Evolutionary conservation across 2,329 filamentous ascomycete genomes (phyloP).

Genomic region (Talaromyces sp.): DNA sequence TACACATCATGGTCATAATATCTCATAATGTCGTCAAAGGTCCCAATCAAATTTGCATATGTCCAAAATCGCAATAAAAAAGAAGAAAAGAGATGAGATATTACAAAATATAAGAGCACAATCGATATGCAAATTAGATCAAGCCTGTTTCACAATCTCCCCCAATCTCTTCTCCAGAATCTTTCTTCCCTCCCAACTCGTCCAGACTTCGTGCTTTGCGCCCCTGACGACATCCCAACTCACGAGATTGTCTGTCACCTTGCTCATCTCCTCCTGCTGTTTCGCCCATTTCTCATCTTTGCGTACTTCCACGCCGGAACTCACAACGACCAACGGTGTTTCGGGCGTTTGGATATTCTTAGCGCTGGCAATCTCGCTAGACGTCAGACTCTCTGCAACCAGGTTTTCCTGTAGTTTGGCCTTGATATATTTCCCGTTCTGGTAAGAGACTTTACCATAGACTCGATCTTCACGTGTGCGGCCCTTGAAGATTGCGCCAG

Average conservation of each 20-base stretch:
- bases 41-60: not conserved
- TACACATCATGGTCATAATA: not conserved
- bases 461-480: conserved; percentile 78
- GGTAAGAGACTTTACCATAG: conserved; percentile 74
- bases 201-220: conserved; percentile 85
- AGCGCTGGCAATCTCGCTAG: conserved; percentile 75
- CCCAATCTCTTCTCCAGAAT: conserved; percentile 75
- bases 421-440: conserved; percentile 80
- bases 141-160: conserved; percentile 47
- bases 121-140: not conserved
- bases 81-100: not conserved
- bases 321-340: conserved; percentile 75
- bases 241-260: conserved; percentile 72
- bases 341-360: conserved; percentile 66
- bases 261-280: conserved; percentile 80
- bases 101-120: not conserved
- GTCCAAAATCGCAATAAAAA: not conserved
- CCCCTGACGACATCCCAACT: conserved; percentile 83
- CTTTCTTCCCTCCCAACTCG: conserved; percentile 65
- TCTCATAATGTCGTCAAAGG: not conserved
- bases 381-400: conserved; percentile 78
- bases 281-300: conserved; percentile 70
- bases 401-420: conserved; percentile 89
- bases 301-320: conserved; percentile 69
- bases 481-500: conserved; percentile 76